Percentiles rank a stretch among this genome's conserved stretches.
These are phyloP conservation scores for Misopates orontium DNA, from an alignment of 257 asterid species.

Conservation along the genomic window DNA sequence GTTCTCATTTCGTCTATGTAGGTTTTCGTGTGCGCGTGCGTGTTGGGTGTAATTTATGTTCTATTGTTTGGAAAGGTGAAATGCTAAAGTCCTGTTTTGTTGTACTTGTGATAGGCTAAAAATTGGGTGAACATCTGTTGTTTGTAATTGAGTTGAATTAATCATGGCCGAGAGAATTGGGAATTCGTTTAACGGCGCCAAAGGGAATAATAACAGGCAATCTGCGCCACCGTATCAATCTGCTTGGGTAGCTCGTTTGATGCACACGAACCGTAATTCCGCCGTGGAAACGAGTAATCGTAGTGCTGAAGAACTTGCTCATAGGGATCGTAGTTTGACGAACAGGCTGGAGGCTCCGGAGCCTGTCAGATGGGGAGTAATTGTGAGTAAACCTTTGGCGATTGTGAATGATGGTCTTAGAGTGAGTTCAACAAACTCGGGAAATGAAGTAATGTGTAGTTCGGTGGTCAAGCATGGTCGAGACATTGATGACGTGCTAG, in stretches of 20 bases:
- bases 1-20: no score
- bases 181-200: slow-evolving; percentile 25
- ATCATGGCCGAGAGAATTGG: slow-evolving; percentile 50
- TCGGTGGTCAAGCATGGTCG: slow-evolving; percentile 19
- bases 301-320: slow-evolving; percentile 26
- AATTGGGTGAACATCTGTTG: no score
- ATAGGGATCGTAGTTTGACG: slow-evolving; percentile 21
- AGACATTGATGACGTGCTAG: slow-evolving; percentile 22
- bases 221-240: slow-evolving; percentile 39
- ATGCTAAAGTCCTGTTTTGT: background rate
- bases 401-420: slow-evolving; percentile 26
- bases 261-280: slow-evolving; percentile 32
- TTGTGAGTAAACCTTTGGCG: slow-evolving; percentile 23
- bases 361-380: slow-evolving; percentile 29
- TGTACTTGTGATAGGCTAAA: background rate
- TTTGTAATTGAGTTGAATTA: slow-evolving; percentile 15
- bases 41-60: background rate
- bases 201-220: slow-evolving; percentile 38
- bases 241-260: slow-evolving; percentile 74
- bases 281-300: slow-evolving; percentile 20
- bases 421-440: slow-evolving; percentile 28
- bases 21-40: no score
- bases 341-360: slow-evolving; percentile 30
- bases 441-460: slow-evolving; percentile 25
- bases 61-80: background rate